A percentile compares a stretch with the other conserved stretches of the same genome.
phyloP scores from a whole-genome alignment of 495 filamentous ascomycete species.

The Thermothielavioides terrestris region DNA sequence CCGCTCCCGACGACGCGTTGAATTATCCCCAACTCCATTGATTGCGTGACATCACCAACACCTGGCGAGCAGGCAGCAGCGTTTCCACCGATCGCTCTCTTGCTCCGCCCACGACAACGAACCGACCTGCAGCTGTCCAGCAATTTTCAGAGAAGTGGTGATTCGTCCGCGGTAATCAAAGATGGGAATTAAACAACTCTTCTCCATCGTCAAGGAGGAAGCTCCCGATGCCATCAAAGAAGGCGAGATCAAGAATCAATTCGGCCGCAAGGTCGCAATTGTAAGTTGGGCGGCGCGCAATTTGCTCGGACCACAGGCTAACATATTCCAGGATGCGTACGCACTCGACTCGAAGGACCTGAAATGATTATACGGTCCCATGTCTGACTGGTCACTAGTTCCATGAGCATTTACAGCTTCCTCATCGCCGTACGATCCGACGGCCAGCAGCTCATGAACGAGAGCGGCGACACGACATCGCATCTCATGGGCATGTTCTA shows the following conservation, averaged over 20 bases:
- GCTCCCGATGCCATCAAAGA: conserved; percentile 88
- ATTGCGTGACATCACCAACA: conserved; percentile 23
- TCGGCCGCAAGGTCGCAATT: conserved; percentile 94
- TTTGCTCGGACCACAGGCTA: background rate
- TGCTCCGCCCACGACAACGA: too few species aligned
- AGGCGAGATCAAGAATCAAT: conserved; percentile 97
- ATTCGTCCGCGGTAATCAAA: too few species aligned
- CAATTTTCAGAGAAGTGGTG: background rate
- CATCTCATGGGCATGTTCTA: conserved; percentile 99
- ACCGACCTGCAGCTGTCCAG: background rate
- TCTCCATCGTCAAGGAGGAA: conserved; percentile 81
- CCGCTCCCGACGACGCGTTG: too few species aligned
- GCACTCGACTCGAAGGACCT: conserved; percentile 18
- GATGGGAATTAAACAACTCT: conserved; percentile 93
- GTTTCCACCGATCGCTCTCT: background rate
- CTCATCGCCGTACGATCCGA: conserved; percentile 94
- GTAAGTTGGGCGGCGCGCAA: conserved; percentile 41
- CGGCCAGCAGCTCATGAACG: conserved; percentile 89
- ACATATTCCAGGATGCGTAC: conserved; percentile 68
- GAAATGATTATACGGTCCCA: background rate
- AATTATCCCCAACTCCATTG: background rate
- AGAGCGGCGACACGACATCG: conserved; percentile 90
- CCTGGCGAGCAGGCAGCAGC: background rate
- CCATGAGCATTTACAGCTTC: conserved; percentile 99
- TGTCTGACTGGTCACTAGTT: conserved; percentile 42